phyloP scores from a whole-genome alignment of 129 eudicot species.

The Escallonia rubra region DNA sequence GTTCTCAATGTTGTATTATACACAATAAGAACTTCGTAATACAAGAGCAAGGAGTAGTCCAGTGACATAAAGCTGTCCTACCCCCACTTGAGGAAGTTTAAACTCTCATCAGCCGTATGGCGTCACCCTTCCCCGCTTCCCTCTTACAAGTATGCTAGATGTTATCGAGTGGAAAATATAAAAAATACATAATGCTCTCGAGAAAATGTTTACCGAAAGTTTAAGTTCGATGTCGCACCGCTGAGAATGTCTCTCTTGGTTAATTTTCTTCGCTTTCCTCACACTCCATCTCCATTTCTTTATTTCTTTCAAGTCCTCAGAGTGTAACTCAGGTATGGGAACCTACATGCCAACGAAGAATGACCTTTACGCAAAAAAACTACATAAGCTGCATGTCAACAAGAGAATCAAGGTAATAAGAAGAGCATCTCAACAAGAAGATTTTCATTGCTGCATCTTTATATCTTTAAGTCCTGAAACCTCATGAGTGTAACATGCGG shows the following conservation, averaged over 20 bases:
- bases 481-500: background rate
- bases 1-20: too few species aligned
- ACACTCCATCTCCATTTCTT: slow-evolving; percentile 74
- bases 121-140: too few species aligned
- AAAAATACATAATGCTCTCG: background rate
- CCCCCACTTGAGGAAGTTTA: too few species aligned
- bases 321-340: slow-evolving; percentile 60
- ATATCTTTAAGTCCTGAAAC: background rate
- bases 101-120: too few species aligned
- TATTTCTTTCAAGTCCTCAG: slow-evolving; percentile 51
- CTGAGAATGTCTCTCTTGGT: slow-evolving; percentile 80
- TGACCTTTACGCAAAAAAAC: background rate
- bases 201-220: slow-evolving; percentile 57
- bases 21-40: too few species aligned
- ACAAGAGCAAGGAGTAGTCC: too few species aligned
- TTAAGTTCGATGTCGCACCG: slow-evolving; percentile 92
- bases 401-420: background rate
- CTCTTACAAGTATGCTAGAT: too few species aligned
- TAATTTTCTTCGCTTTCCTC: slow-evolving; percentile 74
- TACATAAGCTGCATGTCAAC: slow-evolving; percentile 8
- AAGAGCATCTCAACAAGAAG: background rate
- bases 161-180: background rate
- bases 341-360: slow-evolving; percentile 42
- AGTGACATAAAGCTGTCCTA: too few species aligned
- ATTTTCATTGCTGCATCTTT: background rate